phyloP scores from a whole-genome alignment of 192 early-diverging fungal genomes.

The Mortierella claussenii region DNA sequence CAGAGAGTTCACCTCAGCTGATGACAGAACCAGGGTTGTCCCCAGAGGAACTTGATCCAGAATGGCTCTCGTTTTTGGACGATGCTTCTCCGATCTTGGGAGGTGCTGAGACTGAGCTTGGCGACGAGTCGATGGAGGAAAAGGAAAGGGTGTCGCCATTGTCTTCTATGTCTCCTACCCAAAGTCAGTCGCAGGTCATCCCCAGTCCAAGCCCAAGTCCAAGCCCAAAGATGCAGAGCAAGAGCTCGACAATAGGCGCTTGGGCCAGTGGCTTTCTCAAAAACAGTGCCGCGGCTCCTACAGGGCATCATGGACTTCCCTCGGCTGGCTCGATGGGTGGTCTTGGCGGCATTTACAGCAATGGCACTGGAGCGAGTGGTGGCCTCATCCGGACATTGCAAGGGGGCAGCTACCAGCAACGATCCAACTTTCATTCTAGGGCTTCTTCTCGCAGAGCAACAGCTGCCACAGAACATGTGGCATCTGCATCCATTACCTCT shows the following conservation, averaged over 20 bases:
- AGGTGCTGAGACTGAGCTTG: neutral
- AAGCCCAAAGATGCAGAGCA: neutral
- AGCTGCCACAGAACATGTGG: no score
- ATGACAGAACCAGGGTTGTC: neutral
- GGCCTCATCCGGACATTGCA: slow-evolving; percentile 16
- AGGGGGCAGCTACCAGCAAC: slow-evolving; percentile 14
- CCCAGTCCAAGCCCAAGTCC: no score
- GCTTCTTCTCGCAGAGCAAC: neutral
- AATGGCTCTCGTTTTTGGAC: slow-evolving; percentile 41
- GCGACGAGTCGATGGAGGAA: neutral
- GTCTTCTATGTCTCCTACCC: neutral
- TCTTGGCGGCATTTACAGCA: neutral
- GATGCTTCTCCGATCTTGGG: slow-evolving; percentile 27
- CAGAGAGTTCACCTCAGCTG: neutral
- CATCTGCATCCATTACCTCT: no score
- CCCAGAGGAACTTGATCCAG: slow-evolving; percentile 19
- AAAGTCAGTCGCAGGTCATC: neutral
- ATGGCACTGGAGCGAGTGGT: no score
- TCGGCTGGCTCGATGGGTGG: slow-evolving; percentile 4
- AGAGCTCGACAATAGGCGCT: neutral
- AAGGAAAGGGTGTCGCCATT: neutral
- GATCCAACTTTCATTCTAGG: slow-evolving; percentile 21
- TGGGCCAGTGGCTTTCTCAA: slow-evolving; percentile 22
- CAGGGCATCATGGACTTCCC: slow-evolving; percentile 20
- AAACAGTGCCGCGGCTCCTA: slow-evolving; percentile 9